Percentiles rank a stretch among this genome's conserved stretches.
Evolutionary conservation across 768 basidiomycete species (phyloP).

Genomic region (Stropharia rugosoannulata): DNA sequence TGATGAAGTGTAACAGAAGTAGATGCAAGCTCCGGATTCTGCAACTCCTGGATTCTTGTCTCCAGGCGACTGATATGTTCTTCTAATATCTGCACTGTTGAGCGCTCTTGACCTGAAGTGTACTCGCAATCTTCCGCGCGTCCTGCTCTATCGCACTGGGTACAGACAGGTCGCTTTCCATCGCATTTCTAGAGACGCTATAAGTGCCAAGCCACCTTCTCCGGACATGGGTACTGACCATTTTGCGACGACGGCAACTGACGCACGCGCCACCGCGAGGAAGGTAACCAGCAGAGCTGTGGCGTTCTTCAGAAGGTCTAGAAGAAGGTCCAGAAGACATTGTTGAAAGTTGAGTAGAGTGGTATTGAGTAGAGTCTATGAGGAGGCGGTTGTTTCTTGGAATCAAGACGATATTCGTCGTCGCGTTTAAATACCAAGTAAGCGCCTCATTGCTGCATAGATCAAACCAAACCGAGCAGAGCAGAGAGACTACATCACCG

Average conservation of each 20-base stretch:
- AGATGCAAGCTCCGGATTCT: constrained; percentile 30
- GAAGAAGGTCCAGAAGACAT: constrained; percentile 8
- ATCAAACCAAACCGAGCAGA: not conserved
- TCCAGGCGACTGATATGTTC: constrained; percentile 48
- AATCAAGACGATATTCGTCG: not conserved
- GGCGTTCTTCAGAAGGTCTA: constrained; percentile 10
- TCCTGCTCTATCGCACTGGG: constrained; percentile 46
- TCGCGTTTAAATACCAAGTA: constrained; percentile 1
- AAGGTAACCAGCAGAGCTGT: constrained; percentile 18
- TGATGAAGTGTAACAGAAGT: constrained; percentile 31
- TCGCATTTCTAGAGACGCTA: constrained; percentile 47
- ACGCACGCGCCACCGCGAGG: constrained; percentile 29
- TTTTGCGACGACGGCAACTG: constrained; percentile 30
- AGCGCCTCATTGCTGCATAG: not conserved
- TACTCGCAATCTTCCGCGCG: constrained; percentile 64
- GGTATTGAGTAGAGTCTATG: not conserved
- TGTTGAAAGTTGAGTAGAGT: not conserved
- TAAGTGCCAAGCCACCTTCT: not conserved
- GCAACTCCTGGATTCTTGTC: constrained; percentile 45
- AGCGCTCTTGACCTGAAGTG: constrained; percentile 41
- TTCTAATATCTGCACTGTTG: constrained; percentile 49
- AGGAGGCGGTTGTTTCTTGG: not conserved
- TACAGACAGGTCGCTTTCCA: constrained; percentile 50
- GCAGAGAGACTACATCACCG: not conserved
- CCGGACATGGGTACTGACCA: constrained; percentile 13